These are phyloP conservation scores for Kalmusia sp. DNA, from an alignment of 2,329 filamentous ascomycete genomes.

Conservation along the genomic window DNA sequence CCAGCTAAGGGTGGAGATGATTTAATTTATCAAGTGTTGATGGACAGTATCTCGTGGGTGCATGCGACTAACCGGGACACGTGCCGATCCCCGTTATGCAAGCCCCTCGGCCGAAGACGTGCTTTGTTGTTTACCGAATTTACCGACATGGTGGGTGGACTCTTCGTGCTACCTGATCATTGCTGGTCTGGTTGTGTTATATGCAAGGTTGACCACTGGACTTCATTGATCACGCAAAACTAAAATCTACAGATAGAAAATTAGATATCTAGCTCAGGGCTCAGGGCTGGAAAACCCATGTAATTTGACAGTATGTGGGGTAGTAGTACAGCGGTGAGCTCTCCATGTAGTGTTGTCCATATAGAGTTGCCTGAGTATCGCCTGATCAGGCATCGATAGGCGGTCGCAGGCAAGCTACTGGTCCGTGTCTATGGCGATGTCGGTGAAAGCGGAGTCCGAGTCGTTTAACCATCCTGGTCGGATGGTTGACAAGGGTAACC, in stretches of 20 bases:
- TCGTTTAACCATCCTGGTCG: not conserved
- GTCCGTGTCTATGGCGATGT: constrained; percentile 2
- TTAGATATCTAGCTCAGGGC: not conserved
- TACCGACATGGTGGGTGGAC: not conserved
- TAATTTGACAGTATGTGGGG: not conserved
- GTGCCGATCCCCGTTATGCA: not conserved
- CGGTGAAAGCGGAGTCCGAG: constrained; percentile 1
- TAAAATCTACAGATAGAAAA: too few species aligned
- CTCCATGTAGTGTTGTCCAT: not conserved
- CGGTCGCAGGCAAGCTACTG: constrained; percentile 1
- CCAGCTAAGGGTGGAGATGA: too few species aligned
- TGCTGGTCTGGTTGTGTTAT: not conserved
- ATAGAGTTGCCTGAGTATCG: constrained; percentile 9
- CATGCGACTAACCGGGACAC: not conserved
- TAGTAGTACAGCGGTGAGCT: not conserved
- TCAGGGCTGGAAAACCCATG: not conserved
- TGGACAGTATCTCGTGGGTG: not conserved
- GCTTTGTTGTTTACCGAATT: not conserved
- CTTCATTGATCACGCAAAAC: too few species aligned
- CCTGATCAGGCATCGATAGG: constrained; percentile 10
- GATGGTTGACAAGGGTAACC: not conserved
- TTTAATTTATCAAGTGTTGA: not conserved
- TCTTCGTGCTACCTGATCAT: not conserved
- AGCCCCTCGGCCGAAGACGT: not conserved
- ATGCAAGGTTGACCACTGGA: too few species aligned